phyloP scores from a whole-genome alignment of 345 rosid species.

The Citrus reticulata region DNA sequence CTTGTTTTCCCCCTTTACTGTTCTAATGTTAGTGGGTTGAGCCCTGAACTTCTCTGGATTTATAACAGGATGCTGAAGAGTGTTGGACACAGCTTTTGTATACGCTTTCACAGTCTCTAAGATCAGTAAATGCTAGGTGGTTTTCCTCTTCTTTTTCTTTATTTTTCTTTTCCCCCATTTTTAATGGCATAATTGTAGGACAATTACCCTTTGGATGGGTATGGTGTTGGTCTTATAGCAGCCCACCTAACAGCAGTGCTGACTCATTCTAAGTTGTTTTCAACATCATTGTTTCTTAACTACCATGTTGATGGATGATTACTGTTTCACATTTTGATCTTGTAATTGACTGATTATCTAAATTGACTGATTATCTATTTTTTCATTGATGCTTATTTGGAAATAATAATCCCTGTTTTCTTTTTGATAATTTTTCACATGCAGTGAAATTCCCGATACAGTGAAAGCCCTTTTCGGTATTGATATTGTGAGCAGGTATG shows the following conservation, averaged over 20 bases:
- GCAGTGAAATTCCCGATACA: slow-evolving; percentile 69
- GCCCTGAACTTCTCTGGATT: slow-evolving; percentile 11
- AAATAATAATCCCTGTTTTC: background rate
- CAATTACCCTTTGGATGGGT: background rate
- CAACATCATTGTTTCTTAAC: background rate
- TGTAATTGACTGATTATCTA: background rate
- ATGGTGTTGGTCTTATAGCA: background rate
- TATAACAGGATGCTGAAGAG: slow-evolving; percentile 91
- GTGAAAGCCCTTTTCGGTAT: slow-evolving; percentile 81
- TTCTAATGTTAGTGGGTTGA: slow-evolving; percentile 7
- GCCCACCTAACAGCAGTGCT: background rate
- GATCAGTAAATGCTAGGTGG: slow-evolving; percentile 56
- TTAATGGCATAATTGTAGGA: background rate
- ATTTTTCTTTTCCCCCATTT: background rate
- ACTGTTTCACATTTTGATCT: background rate
- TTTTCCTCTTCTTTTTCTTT: slow-evolving; percentile 1
- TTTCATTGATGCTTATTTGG: background rate
- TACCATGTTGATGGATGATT: background rate
- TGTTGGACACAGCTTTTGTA: slow-evolving; percentile 96
- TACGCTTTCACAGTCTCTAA: slow-evolving; percentile 87
- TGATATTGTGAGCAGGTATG: slow-evolving; percentile 83
- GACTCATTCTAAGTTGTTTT: background rate
- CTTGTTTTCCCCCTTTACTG: background rate
- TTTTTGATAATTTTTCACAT: background rate
- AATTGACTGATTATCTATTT: background rate